Evolutionary conservation across 352 stramenopile genomes (phyloP).

Genomic region (Pythium phragmiticola): DNA sequence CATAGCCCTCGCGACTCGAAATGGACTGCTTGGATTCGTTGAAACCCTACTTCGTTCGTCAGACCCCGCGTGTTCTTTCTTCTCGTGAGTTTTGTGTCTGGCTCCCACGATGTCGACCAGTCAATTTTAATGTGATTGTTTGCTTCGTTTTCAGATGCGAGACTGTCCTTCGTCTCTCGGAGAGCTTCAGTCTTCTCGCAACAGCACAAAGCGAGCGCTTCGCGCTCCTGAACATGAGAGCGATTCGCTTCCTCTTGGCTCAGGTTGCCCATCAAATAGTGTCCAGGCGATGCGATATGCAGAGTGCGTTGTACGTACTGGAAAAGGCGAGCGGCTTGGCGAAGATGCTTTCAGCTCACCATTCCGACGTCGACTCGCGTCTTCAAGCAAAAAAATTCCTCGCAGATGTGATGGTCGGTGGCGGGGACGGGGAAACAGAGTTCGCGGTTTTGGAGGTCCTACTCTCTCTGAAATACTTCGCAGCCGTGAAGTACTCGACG

Average conservation of each 20-base stretch:
- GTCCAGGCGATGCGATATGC: conserved; percentile 14
- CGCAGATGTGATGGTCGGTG: conserved; percentile 3
- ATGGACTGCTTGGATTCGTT: conserved; percentile 17
- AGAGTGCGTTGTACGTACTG: conserved; percentile 20
- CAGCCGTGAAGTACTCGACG: conserved; percentile 16
- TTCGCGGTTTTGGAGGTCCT: conserved; percentile 10
- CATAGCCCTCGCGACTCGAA: not conserved
- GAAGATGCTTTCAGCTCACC: conserved; percentile 2
- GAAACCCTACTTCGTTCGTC: conserved; percentile 20
- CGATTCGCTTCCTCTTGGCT: conserved; percentile 24
- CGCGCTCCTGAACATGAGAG: conserved; percentile 15
- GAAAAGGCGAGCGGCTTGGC: conserved; percentile 8
- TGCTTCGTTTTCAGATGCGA: conserved; percentile 7
- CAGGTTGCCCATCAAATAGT: conserved; percentile 20
- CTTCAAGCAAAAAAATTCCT: conserved; percentile 17
- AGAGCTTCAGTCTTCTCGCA: conserved; percentile 19
- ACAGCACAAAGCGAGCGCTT: conserved; percentile 6
- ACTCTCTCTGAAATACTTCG: conserved; percentile 17
- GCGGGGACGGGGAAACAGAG: not conserved
- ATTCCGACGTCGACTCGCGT: conserved; percentile 2
- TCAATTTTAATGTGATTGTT: not conserved
- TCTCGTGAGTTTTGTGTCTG: conserved; percentile 17
- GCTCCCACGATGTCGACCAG: not conserved
- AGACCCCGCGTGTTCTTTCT: conserved; percentile 11
- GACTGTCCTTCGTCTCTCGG: conserved; percentile 15